Percentiles rank a stretch among this genome's conserved stretches.
phyloP scores from a whole-genome alignment of 2,329 filamentous ascomycete genomes.

The Trichophyton simii region DNA sequence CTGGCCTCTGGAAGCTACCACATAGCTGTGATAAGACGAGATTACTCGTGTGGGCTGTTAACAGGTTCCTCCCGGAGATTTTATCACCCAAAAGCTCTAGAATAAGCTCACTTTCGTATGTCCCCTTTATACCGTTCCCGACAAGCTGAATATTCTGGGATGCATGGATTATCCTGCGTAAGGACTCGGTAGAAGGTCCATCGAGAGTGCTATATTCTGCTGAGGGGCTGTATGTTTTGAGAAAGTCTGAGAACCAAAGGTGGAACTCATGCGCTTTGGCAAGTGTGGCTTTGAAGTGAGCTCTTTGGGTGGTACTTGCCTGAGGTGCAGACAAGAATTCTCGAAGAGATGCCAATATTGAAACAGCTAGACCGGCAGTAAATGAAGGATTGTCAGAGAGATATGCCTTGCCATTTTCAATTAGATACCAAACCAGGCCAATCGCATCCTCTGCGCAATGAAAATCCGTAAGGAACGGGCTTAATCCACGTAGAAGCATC shows the following conservation, averaged over 20 bases:
- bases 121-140: conserved; percentile 56
- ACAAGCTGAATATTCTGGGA: conserved; percentile 54
- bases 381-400: conserved; percentile 59
- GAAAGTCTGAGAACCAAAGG: conserved; percentile 60
- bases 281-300: conserved; percentile 65
- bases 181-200: conserved; percentile 42
- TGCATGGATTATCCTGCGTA: conserved; percentile 54
- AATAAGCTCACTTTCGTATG: conserved; percentile 66
- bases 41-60: conserved; percentile 55
- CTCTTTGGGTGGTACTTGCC: conserved; percentile 72
- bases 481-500: conserved; percentile 72
- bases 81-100: conserved; percentile 69
- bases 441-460: conserved; percentile 86
- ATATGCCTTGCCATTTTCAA: conserved; percentile 54
- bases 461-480: conserved; percentile 64
- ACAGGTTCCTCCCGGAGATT: conserved; percentile 46
- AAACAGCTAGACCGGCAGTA: conserved; percentile 65
- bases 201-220: conserved; percentile 40
- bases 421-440: conserved; percentile 72
- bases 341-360: conserved; percentile 64
- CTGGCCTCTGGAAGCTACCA: conserved; percentile 55
- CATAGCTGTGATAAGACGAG: conserved; percentile 45
- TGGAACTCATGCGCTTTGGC: conserved; percentile 65
- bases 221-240: conserved; percentile 44
- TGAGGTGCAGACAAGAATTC: conserved; percentile 63